Evolutionary conservation across 129 eudicot species (phyloP), one percentile per base, ranked within the genome.

Genomic region (Arctium lappa): DNA sequence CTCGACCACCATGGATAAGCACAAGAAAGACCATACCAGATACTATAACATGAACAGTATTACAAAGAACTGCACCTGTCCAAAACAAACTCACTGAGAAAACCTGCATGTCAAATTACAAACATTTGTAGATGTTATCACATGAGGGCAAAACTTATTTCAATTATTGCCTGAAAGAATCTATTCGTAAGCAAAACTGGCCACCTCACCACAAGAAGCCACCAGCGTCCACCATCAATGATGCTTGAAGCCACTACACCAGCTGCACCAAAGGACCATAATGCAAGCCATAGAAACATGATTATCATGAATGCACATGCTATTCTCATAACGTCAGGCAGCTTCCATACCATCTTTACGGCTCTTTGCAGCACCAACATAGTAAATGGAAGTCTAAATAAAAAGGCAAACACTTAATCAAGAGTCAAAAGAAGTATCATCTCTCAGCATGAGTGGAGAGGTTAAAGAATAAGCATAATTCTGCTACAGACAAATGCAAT

Each of bases 131-230:
- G 12, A 40, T 32, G 62, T 70, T 34, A 40, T 12, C 11, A 75
- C 39, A 75, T 30, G 38, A 73, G 62, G 27, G 15, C 5, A 40
- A 63, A 40, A 42, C 18, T 39, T 3, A 53, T 42, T 74, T 75
- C 29, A 10, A 18, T 48, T 27, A 32, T 6, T 10, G 15, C 75
- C 1, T 30, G 77, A 56, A 77, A 7, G 39, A 1, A 82, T 37
- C 12, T 62, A 69, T 74, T 44, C 42, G 85, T 80, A 83, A 12
- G 63, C 18, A 56, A 56, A 90, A 92, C 94, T 89, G 85, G 97
- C 97, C 97, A 82, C 92, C 99, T 95, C 98, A 95, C 99, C 99
- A 86, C 87, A 91, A 95, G 99, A 88, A 95, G 98, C 97, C 94
- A 92, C 99, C 99, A 95, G 72, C 91, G 91, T 48, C 98, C 97